These are phyloP conservation scores for Geranium brycei DNA, from an alignment of 345 rosid genomes.

Conservation along the genomic window DNA sequence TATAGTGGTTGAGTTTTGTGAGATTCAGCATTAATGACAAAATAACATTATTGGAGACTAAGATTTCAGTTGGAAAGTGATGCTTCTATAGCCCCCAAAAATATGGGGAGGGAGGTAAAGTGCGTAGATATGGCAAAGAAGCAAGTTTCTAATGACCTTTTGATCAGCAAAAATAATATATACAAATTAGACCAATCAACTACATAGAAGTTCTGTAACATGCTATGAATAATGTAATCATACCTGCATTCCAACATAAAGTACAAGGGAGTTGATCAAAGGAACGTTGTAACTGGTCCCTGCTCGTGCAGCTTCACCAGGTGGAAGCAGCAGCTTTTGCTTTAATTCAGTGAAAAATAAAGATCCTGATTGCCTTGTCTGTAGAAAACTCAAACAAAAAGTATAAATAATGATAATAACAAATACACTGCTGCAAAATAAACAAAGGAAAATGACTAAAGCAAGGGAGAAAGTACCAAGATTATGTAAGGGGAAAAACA, in stretches of 20 bases:
- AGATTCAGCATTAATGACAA: no score
- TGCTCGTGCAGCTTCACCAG: conserved; percentile 68
- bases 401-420: background rate
- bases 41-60: no score
- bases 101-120: no score
- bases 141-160: background rate
- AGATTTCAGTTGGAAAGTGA: no score
- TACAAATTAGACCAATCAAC: no score
- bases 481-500: background rate
- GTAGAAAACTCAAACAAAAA: conserved; percentile 13
- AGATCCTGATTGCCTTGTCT: conserved; percentile 68
- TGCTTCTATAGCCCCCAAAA: no score
- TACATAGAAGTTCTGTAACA: no score
- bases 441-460: background rate
- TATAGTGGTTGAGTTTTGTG: no score
- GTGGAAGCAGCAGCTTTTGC: conserved; percentile 61
- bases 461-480: background rate
- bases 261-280: conserved; percentile 88
- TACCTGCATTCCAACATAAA: conserved; percentile 99
- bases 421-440: background rate
- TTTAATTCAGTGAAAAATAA: conserved; percentile 64
- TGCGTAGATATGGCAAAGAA: background rate
- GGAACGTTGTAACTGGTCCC: conserved; percentile 86
- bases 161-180: no score
- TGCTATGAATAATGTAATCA: background rate